Percentiles rank a stretch among this genome's conserved stretches.
Conservation (phyloP, 2,329 filamentous ascomycete species). For the Beauveria medogensis region DNA sequence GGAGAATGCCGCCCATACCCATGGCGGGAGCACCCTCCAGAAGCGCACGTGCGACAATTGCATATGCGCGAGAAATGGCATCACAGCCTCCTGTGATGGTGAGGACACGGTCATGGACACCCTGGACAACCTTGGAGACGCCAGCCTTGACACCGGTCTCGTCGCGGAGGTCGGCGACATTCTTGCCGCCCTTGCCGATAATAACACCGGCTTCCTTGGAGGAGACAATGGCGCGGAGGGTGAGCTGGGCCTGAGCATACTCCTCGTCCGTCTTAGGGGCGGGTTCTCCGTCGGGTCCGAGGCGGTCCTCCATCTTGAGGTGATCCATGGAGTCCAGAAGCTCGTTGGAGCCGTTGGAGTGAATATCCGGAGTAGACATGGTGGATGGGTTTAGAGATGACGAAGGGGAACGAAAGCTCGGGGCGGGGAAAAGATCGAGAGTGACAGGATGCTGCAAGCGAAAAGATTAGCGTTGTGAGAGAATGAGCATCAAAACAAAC, state of each 20-base stretch:
- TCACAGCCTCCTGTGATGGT: conserved; percentile 89
- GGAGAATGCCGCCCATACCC: conserved; percentile 88
- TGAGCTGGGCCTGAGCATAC: conserved; percentile 86
- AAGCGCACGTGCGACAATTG: conserved; percentile 82
- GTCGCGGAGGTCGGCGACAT: conserved; percentile 92
- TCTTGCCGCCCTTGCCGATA: conserved; percentile 97
- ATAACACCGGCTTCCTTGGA: conserved; percentile 99
- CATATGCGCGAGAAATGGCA: conserved; percentile 84
- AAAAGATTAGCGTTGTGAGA: neutral
- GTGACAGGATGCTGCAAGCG: neutral
- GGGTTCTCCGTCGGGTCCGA: conserved; percentile 67
- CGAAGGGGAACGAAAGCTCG: conserved; percentile 2
- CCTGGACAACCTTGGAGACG: conserved; percentile 96
- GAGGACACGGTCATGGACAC: conserved; percentile 92
- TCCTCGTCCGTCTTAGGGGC: conserved; percentile 92
- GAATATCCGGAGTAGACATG: conserved; percentile 59
- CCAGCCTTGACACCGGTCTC: conserved; percentile 97
- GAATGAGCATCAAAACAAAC: neutral
- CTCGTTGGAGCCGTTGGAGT: conserved; percentile 51
- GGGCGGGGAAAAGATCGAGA: neutral
- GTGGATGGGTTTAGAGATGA: conserved; percentile 17
- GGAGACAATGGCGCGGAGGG: conserved; percentile 92
- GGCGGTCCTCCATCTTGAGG: conserved; percentile 57
- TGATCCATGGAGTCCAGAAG: conserved; percentile 55
- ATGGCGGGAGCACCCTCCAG: conserved; percentile 89